These are phyloP conservation scores for Trifolium pratense DNA, from an alignment of 306 rosid species.

Conservation along the genomic window DNA sequence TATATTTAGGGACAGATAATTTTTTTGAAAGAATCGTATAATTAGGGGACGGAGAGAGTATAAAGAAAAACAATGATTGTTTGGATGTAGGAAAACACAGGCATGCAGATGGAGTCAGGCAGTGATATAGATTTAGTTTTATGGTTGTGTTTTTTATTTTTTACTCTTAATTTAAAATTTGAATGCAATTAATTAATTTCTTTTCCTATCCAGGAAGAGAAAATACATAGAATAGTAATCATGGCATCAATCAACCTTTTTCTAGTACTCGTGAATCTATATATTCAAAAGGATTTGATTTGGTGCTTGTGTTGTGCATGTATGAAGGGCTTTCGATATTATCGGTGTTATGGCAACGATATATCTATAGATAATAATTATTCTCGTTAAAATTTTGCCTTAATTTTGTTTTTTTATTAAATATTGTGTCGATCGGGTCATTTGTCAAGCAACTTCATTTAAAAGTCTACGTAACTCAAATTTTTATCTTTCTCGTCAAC, in stretches of 20 bases:
- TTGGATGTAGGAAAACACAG: slow-evolving; percentile 4
- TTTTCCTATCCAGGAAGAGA: neutral
- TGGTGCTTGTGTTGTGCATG: neutral
- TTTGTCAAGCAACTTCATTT: too few species aligned
- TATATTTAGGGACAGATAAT: too few species aligned
- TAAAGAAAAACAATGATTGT: neutral
- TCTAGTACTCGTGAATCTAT: neutral
- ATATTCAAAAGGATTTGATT: neutral
- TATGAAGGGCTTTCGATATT: neutral
- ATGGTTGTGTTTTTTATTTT: neutral
- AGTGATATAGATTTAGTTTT: slow-evolving; percentile 2
- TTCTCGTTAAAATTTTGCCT: neutral
- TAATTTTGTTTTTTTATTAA: too few species aligned
- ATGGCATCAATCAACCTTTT: neutral
- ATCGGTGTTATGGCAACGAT: neutral
- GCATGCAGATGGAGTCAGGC: slow-evolving; percentile 17
- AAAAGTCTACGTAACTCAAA: too few species aligned
- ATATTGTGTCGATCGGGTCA: too few species aligned
- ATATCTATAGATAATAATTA: neutral
- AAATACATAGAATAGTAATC: neutral
- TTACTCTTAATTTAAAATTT: neutral
- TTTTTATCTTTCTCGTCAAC: too few species aligned
- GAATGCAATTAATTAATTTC: neutral
- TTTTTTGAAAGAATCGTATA: too few species aligned
- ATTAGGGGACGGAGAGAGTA: too few species aligned